These are phyloP conservation scores for Cystobasidium slooffiae DNA, from an alignment of 1,284 basidiomycete genomes.

Conservation along the genomic window DNA sequence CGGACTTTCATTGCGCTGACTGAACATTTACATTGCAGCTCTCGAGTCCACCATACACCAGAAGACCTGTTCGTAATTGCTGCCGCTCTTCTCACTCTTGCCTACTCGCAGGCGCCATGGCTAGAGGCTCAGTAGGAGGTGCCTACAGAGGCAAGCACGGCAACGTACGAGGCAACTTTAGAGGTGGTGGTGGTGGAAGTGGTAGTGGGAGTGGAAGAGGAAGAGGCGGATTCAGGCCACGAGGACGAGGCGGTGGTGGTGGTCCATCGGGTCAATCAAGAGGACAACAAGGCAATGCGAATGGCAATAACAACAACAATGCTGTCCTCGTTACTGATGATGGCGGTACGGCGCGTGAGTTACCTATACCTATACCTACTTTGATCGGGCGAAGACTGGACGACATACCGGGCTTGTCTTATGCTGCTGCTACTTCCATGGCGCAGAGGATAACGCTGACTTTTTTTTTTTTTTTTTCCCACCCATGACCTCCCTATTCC, in stretches of 20 bases:
- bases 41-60: no score
- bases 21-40: no score
- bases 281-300: slow-evolving; percentile 4
- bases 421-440: no score
- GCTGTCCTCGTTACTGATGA: slow-evolving; percentile 32
- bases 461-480: no score
- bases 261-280: not conserved
- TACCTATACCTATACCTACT: no score
- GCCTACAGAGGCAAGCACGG: slow-evolving; percentile 41
- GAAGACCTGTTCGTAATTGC: no score
- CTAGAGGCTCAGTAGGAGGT: slow-evolving; percentile 36
- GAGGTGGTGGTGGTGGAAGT: slow-evolving; percentile 24
- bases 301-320: slow-evolving; percentile 7
- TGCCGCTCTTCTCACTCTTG: no score
- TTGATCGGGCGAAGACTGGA: no score
- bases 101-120: slow-evolving; percentile 5
- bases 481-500: no score
- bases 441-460: no score
- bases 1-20: no score
- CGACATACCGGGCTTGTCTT: no score
- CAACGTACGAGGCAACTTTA: slow-evolving; percentile 28
- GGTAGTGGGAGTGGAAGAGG: not conserved
- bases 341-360: slow-evolving; percentile 40
- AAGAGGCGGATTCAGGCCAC: slow-evolving; percentile 33
- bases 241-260: slow-evolving; percentile 23